Conservation (phyloP, 2,329 filamentous ascomycete species). For the Phyllosticta capitalensis region DNA sequence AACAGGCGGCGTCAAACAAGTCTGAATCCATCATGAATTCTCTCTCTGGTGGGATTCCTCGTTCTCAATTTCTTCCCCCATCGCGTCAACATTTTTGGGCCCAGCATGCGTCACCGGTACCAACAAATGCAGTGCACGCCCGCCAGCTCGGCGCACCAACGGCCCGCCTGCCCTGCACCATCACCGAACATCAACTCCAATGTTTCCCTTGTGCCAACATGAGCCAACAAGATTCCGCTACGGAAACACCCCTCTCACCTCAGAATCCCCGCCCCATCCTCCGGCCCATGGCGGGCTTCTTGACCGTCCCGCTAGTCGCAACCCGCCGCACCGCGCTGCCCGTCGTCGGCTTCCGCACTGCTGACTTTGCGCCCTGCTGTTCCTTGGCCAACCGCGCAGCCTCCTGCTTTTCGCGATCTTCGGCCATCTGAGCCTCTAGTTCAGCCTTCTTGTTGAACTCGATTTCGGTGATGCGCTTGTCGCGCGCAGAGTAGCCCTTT, state of each 20-base stretch:
- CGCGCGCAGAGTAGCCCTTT: slow-evolving; percentile 83
- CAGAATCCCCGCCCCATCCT: slow-evolving; percentile 7
- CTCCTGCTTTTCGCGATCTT: slow-evolving; percentile 60
- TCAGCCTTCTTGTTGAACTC: slow-evolving; percentile 92
- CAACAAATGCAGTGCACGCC: neutral
- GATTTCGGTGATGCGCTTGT: slow-evolving; percentile 78
- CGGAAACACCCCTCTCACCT: neutral
- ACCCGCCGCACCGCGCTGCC: slow-evolving; percentile 2
- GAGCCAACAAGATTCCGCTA: neutral
- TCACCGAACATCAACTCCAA: neutral
- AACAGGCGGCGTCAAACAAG: neutral
- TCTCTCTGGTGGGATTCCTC: neutral
- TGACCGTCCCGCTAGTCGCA: slow-evolving; percentile 6
- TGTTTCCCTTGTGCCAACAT: neutral
- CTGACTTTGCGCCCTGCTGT: slow-evolving; percentile 15
- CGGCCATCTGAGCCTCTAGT: slow-evolving; percentile 84
- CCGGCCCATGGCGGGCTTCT: slow-evolving; percentile 1
- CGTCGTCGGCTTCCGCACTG: slow-evolving; percentile 4
- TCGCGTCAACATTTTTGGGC: neutral
- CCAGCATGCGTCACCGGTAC: neutral
- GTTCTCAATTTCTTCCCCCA: neutral
- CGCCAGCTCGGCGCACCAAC: neutral
- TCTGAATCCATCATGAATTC: neutral
- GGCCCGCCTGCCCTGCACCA: neutral
- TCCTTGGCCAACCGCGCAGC: slow-evolving; percentile 41